Conservation (phyloP, 202 grass and related monocot species). For the Carex sylvatica region DNA sequence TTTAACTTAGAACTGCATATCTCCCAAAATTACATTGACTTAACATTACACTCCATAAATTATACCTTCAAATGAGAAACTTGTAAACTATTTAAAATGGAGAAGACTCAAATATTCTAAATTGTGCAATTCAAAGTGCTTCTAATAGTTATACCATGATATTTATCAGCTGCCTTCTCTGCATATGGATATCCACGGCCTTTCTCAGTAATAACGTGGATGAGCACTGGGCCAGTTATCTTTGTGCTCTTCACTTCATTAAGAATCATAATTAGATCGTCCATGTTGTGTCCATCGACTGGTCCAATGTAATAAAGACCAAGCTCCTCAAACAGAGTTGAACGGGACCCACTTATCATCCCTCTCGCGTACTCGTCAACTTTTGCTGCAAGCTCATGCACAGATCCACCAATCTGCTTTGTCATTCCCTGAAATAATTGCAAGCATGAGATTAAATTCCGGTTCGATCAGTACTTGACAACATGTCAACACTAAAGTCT, state of each 20-base stretch:
- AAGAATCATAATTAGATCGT: conserved; percentile 82
- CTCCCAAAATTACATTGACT: not conserved
- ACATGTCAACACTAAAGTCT: not conserved
- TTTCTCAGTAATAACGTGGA: conserved; percentile 91
- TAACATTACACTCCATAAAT: not conserved
- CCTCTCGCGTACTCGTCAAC: conserved; percentile 95
- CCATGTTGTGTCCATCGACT: conserved; percentile 87
- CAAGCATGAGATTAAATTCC: not conserved
- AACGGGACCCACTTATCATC: conserved; percentile 86
- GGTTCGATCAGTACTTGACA: conserved; percentile 1
- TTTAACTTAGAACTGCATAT: not conserved
- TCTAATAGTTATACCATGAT: conserved; percentile 54
- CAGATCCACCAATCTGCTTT: conserved; percentile 84
- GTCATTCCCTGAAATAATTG: conserved; percentile 59
- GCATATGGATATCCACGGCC: conserved; percentile 94
- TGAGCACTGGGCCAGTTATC: conserved; percentile 80
- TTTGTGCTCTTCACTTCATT: conserved; percentile 87
- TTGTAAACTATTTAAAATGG: not conserved
- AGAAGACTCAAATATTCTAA: not conserved
- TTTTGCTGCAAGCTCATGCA: conserved; percentile 87
- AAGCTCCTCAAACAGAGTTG: conserved; percentile 90
- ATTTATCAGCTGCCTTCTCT: conserved; percentile 84
- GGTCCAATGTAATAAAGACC: conserved; percentile 95
- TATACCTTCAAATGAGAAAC: not conserved
- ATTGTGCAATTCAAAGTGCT: not conserved